Percentiles rank a stretch among this genome's conserved stretches.
phyloP scores from a whole-genome alignment of 495 filamentous ascomycete species.

The Hypoxylon rickii region DNA sequence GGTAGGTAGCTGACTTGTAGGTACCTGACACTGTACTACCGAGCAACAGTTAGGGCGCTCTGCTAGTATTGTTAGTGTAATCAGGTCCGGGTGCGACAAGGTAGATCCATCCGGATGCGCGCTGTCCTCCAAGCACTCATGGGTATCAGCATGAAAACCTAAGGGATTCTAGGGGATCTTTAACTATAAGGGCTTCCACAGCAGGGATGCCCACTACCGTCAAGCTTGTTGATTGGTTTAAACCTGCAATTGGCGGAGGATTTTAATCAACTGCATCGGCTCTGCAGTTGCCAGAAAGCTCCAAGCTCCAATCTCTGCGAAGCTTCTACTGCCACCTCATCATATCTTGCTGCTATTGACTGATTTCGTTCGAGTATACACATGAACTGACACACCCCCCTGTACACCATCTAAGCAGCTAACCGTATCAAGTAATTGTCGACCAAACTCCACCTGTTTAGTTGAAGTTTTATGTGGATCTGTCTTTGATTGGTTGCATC shows the following conservation, averaged over 20 bases:
- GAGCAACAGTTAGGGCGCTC: not conserved
- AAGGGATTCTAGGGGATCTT: conserved; percentile 26
- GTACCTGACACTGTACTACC: conserved; percentile 5
- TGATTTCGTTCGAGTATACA: too few relatives aligned
- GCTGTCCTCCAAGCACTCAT: conserved; percentile 10
- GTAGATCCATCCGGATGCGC: conserved; percentile 6
- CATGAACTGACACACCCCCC: too few relatives aligned
- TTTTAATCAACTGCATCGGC: conserved; percentile 33
- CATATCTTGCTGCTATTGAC: conserved; percentile 8
- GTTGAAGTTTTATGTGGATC: too few relatives aligned
- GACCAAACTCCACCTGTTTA: too few relatives aligned
- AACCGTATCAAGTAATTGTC: too few relatives aligned
- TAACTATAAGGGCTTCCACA: conserved; percentile 17
- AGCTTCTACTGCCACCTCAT: conserved; percentile 22
- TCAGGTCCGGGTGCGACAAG: conserved; percentile 8
- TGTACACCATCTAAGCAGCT: too few relatives aligned
- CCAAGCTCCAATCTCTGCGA: not conserved
- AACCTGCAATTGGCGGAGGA: conserved; percentile 28
- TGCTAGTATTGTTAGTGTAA: conserved; percentile 15
- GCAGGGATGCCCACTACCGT: conserved; percentile 16
- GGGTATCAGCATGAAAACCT: conserved; percentile 23
- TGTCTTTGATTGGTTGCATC: too few relatives aligned
- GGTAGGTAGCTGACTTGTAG: too few relatives aligned
- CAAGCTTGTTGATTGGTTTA: conserved; percentile 20
- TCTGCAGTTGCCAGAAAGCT: conserved; percentile 19